Evolutionary conservation across 306 rosid species (phyloP).

Genomic region (Vicia faba): DNA sequence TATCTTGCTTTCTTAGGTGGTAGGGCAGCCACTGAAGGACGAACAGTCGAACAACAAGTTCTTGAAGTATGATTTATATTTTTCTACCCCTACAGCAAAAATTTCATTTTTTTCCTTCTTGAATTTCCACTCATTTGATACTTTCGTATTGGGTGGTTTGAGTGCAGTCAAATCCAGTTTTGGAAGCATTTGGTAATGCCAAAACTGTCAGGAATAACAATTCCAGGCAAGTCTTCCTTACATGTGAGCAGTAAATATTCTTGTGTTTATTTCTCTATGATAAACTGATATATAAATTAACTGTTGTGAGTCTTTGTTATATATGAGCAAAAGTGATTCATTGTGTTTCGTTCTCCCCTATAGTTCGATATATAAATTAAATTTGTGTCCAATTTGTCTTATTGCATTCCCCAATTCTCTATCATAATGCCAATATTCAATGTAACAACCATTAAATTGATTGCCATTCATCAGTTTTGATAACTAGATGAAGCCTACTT

Average conservation of each 20-base stretch:
- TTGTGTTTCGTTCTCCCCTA: slow-evolving; percentile 27
- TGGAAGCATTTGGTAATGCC: slow-evolving; percentile 99
- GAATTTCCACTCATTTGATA: slow-evolving; percentile 30
- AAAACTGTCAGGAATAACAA: slow-evolving; percentile 97
- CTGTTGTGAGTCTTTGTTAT: slow-evolving; percentile 15
- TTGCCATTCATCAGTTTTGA: slow-evolving; percentile 7
- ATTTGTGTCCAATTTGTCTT: slow-evolving; percentile 30
- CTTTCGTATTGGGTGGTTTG: slow-evolving; percentile 35
- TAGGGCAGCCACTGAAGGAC: slow-evolving; percentile 89
- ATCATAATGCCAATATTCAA: slow-evolving; percentile 19
- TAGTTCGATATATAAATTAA: slow-evolving; percentile 17
- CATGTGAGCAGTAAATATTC: slow-evolving; percentile 35
- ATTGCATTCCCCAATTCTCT: slow-evolving; percentile 31
- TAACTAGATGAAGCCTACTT: slow-evolving; percentile 18
- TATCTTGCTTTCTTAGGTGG: slow-evolving; percentile 98
- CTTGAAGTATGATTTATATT: slow-evolving; percentile 72
- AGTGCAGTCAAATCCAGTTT: slow-evolving; percentile 98
- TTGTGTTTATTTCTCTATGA: slow-evolving; percentile 29
- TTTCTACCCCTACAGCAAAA: slow-evolving; percentile 5
- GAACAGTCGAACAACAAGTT: slow-evolving; percentile 99
- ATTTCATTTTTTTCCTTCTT: not conserved
- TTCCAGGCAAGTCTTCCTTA: slow-evolving; percentile 70
- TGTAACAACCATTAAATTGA: slow-evolving; percentile 2
- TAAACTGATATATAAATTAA: slow-evolving; percentile 17
- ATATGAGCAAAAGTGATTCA: slow-evolving; percentile 24